A percentile compares a stretch with the other conserved stretches of the same genome.
Evolutionary conservation across 2,329 filamentous ascomycete species (phyloP).

Genomic region (Ambrosiella xylebori): DNA sequence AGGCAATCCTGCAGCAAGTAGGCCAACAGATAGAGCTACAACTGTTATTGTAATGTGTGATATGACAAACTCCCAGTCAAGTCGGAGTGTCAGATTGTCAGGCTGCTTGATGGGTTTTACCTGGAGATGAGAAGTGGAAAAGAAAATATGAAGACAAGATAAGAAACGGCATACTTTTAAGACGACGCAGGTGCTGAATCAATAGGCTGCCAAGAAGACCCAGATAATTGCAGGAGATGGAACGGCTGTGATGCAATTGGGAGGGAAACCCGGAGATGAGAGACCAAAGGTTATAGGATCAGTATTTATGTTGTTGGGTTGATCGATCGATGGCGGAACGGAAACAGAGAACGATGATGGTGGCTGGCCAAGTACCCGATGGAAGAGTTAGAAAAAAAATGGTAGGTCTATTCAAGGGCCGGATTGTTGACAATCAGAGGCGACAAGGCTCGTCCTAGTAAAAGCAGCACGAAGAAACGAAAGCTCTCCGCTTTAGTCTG

Average conservation of each 20-base stretch:
- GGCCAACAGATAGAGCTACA: too few relatives aligned
- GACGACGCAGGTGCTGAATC: background rate
- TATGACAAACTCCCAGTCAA: too few relatives aligned
- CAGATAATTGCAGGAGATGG: background rate
- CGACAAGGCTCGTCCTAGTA: background rate
- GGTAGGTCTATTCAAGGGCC: background rate
- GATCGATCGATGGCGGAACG: background rate
- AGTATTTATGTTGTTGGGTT: too few relatives aligned
- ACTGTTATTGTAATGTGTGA: too few relatives aligned
- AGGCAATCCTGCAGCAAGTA: too few relatives aligned
- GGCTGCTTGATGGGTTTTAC: background rate
- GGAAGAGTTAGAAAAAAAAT: background rate
- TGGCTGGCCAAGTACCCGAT: background rate
- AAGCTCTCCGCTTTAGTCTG: background rate
- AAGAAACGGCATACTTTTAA: background rate
- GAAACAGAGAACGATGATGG: background rate
- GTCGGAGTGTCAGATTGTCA: background rate
- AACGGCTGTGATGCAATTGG: too few relatives aligned
- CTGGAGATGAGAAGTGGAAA: background rate
- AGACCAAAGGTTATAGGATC: background rate
- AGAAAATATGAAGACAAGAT: background rate
- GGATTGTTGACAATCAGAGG: background rate
- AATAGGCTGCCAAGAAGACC: background rate
- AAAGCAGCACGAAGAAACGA: background rate
- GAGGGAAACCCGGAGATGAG: background rate